phyloP scores from a whole-genome alignment of 2,329 filamentous ascomycete species.

The Fusarium vanettenii region DNA sequence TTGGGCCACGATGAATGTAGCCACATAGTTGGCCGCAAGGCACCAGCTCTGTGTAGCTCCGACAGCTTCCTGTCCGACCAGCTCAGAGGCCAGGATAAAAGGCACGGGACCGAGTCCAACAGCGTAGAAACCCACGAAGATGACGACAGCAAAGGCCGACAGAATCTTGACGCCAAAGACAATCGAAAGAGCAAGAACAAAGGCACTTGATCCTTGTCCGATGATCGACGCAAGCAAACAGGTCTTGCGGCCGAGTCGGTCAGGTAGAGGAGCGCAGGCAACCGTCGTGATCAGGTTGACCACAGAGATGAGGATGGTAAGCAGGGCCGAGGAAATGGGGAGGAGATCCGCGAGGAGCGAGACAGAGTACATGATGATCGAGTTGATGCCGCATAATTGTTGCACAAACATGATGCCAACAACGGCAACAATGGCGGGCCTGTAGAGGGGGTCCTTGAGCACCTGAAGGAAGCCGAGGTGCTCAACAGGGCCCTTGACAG shows the following conservation, averaged over 20 bases:
- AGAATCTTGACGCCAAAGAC: constrained; percentile 77
- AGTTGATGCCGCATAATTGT: constrained; percentile 95
- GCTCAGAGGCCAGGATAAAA: constrained; percentile 91
- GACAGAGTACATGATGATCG: constrained; percentile 98
- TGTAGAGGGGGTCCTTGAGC: constrained; percentile 73
- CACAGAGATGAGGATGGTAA: constrained; percentile 88
- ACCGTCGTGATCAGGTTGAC: constrained; percentile 89
- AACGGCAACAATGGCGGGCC: constrained; percentile 82
- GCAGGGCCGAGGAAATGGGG: constrained; percentile 80
- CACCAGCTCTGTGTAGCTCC: constrained; percentile 92
- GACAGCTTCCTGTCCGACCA: constrained; percentile 90
- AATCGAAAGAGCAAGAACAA: constrained; percentile 85
- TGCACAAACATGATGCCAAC: constrained; percentile 93
- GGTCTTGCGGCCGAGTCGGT: constrained; percentile 87
- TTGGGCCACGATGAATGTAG: constrained; percentile 92
- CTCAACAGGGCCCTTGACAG: constrained; percentile 30
- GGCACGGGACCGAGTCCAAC: constrained; percentile 93
- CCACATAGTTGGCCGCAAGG: constrained; percentile 86
- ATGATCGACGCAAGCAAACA: constrained; percentile 85
- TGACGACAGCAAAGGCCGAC: constrained; percentile 82
- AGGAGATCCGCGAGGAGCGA: constrained; percentile 85
- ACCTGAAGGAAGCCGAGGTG: constrained; percentile 74
- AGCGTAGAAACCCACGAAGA: constrained; percentile 91
- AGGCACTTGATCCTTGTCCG: constrained; percentile 84
- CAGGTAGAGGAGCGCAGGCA: constrained; percentile 84